phyloP scores from a whole-genome alignment of 768 basidiomycete species.

The Leccinum rimulosum region DNA sequence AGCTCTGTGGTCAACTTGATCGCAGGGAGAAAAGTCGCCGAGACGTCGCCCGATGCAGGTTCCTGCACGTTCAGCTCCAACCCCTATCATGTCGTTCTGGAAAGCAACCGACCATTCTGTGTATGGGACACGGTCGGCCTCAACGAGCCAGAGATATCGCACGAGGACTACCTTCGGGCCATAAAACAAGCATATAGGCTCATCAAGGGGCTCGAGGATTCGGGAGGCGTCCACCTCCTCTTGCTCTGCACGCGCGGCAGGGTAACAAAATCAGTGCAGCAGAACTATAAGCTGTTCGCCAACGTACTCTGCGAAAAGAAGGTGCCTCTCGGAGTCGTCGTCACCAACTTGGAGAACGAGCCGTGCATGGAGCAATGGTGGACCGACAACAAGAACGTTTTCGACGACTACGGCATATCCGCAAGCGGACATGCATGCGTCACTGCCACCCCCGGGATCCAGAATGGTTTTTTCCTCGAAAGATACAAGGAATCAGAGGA shows the following conservation, averaged over 20 bases:
- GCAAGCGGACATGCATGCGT: conserved; percentile 39
- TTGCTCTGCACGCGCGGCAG: conserved; percentile 39
- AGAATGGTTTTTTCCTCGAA: conserved; percentile 14
- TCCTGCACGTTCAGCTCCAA: conserved; percentile 36
- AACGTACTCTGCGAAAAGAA: conserved; percentile 38
- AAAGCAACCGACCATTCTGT: conserved; percentile 14
- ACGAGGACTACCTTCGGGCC: conserved; percentile 20
- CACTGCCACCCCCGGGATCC: conserved; percentile 32
- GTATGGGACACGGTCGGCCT: conserved; percentile 35
- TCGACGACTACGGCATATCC: conserved; percentile 30
- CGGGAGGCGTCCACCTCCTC: conserved; percentile 39
- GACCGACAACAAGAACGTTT: conserved; percentile 31
- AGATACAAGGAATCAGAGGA: conserved; percentile 33
- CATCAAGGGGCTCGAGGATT: conserved; percentile 30
- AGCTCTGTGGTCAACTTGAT: conserved; percentile 44
- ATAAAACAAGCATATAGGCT: conserved; percentile 33
- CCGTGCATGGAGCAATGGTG: conserved; percentile 39
- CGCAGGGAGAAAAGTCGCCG: conserved; percentile 24
- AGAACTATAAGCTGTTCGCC: conserved; percentile 39
- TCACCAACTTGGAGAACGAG: conserved; percentile 40
- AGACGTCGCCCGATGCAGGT: conserved; percentile 29
- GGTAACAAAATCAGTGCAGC: conserved; percentile 34
- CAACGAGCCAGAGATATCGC: conserved; percentile 25
- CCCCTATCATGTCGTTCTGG: conserved; percentile 23
- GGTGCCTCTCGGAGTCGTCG: conserved; percentile 38